Evolutionary conservation across 257 asterid species (phyloP).

Genomic region (Striga asiatica): DNA sequence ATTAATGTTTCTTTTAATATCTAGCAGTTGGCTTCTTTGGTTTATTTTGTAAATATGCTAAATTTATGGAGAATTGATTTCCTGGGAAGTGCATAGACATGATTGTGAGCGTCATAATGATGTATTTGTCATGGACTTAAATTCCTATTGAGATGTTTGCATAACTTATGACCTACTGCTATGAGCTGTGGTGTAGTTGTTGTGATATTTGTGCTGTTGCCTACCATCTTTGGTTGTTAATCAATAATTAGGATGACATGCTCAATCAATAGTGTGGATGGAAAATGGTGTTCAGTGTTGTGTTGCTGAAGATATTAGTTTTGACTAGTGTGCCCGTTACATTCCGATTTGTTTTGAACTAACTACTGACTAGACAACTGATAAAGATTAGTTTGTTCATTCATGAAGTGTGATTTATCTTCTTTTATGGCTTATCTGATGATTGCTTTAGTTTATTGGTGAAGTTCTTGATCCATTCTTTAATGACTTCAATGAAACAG

Average conservation of each 20-base stretch:
- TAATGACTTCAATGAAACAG: not conserved
- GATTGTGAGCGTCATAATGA: not conserved
- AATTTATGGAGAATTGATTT: not conserved
- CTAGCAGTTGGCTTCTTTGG: slow-evolving; percentile 3
- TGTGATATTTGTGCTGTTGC: not conserved
- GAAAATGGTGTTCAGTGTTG: slow-evolving; percentile 8
- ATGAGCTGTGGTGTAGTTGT: slow-evolving; percentile 5
- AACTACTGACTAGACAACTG: not conserved
- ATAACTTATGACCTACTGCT: not conserved
- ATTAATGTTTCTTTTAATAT: not conserved
- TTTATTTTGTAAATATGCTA: slow-evolving; percentile 5
- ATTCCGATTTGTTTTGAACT: not conserved
- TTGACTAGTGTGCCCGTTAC: not conserved
- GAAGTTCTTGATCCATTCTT: not conserved
- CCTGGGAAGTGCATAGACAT: not conserved
- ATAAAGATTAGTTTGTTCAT: not conserved
- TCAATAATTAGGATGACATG: slow-evolving; percentile 1
- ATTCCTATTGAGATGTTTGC: not conserved
- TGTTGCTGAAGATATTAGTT: not conserved
- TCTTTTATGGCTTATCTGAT: slow-evolving; percentile 3
- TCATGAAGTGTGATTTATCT: not conserved
- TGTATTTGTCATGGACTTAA: not conserved
- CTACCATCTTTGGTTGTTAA: not conserved
- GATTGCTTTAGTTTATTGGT: not conserved
- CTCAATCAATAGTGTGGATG: not conserved